phyloP scores from a whole-genome alignment of 83 land plant species.

The Diphasiastrum complanatum region DNA sequence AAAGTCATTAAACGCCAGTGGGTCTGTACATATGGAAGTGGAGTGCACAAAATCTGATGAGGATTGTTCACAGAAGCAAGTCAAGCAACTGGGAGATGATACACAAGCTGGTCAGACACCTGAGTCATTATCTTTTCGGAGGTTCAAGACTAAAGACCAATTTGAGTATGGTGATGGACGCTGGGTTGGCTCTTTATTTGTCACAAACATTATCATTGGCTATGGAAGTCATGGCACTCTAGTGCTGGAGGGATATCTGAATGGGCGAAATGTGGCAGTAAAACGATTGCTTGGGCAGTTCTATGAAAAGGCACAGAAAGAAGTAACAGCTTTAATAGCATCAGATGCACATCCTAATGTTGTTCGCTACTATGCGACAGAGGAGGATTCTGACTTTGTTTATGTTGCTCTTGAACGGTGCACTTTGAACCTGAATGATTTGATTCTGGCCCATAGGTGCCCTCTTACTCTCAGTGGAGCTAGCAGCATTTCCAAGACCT shows the following conservation, averaged over 20 bases:
- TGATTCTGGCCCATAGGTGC: constrained; percentile 37
- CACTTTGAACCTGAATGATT: constrained; percentile 65
- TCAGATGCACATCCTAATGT: constrained; percentile 92
- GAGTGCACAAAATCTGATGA: no score
- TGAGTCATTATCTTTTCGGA: no score
- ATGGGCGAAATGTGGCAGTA: constrained; percentile 76
- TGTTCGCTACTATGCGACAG: constrained; percentile 77
- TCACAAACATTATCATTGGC: constrained; percentile 62
- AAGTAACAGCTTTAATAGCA: constrained; percentile 66
- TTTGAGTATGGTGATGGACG: constrained; percentile 30
- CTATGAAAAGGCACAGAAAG: constrained; percentile 81
- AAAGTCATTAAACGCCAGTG: no score
- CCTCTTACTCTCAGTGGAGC: not conserved
- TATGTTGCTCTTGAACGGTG: constrained; percentile 93
- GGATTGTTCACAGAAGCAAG: no score
- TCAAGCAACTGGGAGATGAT: no score
- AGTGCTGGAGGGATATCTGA: constrained; percentile 66
- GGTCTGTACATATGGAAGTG: no score
- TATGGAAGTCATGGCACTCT: constrained; percentile 92
- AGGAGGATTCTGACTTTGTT: constrained; percentile 76
- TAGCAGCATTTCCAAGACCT: not conserved
- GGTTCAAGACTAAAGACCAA: no score
- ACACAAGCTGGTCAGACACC: no score
- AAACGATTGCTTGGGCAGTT: constrained; percentile 66
- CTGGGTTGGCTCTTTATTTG: constrained; percentile 48